These are phyloP conservation scores for Tephrocybe sp. DNA, from an alignment of 768 basidiomycete genomes.

Conservation along the genomic window DNA sequence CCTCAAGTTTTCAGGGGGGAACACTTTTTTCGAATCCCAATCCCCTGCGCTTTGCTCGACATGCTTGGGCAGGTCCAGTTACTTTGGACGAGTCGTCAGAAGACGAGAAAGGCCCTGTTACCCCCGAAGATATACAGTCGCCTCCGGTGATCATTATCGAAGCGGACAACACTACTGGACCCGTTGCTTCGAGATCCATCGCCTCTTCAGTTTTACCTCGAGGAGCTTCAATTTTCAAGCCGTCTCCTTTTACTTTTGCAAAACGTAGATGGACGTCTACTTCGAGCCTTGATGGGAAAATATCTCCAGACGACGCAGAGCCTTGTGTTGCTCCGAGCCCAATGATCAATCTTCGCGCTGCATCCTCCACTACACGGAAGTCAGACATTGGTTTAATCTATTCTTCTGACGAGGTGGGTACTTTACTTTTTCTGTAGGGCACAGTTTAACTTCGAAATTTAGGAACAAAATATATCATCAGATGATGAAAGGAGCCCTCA, in stretches of 20 bases:
- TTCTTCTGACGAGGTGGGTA: conserved; percentile 15
- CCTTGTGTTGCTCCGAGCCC: background rate
- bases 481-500: conserved; percentile 14
- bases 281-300: conserved; percentile 14
- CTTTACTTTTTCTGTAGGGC: background rate
- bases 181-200: conserved; percentile 15
- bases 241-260: conserved; percentile 64
- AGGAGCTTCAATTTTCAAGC: conserved; percentile 53
- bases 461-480: conserved; percentile 14
- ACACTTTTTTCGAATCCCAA: conserved; percentile 58
- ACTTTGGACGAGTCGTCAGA: conserved; percentile 42
- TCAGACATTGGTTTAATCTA: conserved; percentile 18
- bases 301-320: conserved; percentile 6
- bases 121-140: conserved; percentile 52
- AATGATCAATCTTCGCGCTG: conserved; percentile 4
- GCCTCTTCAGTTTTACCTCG: conserved; percentile 25
- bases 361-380: conserved; percentile 5
- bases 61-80: conserved; percentile 54
- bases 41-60: conserved; percentile 57
- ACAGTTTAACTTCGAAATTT: conserved; percentile 13
- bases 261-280: conserved; percentile 58
- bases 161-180: conserved; percentile 9
- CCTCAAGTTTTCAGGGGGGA: conserved; percentile 42
- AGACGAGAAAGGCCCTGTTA: conserved; percentile 58
- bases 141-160: conserved; percentile 36